A percentile compares a stretch with the other conserved stretches of the same genome.
phyloP scores from a whole-genome alignment of 1,139 yeast species.

The Debaryomyces psychrophilus region DNA sequence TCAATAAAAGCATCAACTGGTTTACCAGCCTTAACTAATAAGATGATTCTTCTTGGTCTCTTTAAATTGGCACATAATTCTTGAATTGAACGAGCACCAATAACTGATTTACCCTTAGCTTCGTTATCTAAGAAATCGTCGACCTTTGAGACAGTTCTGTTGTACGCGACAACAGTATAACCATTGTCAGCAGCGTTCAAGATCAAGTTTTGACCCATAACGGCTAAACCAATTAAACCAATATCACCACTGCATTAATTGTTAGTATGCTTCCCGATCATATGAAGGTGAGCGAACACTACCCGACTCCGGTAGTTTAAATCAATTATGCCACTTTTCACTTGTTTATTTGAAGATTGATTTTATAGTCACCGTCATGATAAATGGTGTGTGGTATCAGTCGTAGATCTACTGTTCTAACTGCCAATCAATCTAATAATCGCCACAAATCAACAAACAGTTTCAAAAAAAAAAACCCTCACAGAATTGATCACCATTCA shows the following conservation, averaged over 20 bases:
- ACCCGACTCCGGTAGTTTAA: neutral
- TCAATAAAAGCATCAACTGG: constrained; percentile 93
- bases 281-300: neutral
- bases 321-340: neutral
- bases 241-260: constrained; percentile 74
- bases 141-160: constrained; percentile 95
- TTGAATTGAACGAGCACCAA: constrained; percentile 92
- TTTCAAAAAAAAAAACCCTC: neutral
- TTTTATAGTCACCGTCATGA: no score
- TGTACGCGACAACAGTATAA: constrained; percentile 94
- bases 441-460: no score
- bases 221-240: constrained; percentile 99
- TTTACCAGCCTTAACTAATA: constrained; percentile 94
- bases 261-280: constrained; percentile 24
- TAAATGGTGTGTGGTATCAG: no score
- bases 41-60: constrained; percentile 94
- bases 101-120: constrained; percentile 94
- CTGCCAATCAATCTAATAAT: no score
- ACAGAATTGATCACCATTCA: neutral
- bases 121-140: constrained; percentile 91
- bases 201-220: constrained; percentile 98
- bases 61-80: constrained; percentile 88
- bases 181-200: constrained; percentile 99
- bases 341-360: no score
- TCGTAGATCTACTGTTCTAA: no score